Percentiles rank a stretch among this genome's conserved stretches.
Conservation (phyloP, 768 basidiomycete genomes). For the Pleurotus giganteus region DNA sequence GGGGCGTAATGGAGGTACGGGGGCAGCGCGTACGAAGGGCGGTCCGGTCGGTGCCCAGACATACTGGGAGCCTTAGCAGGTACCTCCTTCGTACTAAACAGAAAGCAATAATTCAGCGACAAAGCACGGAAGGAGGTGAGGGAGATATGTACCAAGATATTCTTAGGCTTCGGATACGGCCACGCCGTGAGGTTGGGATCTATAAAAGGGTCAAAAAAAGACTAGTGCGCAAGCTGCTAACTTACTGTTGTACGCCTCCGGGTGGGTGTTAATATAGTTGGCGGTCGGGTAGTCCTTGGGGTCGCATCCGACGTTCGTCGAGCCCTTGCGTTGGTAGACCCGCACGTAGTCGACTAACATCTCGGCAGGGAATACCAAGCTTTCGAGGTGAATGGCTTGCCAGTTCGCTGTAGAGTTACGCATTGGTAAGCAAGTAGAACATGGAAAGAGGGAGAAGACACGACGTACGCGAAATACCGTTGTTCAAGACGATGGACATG, state of each 20-base stretch:
- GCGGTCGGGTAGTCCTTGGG: constrained; percentile 65
- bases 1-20: not conserved
- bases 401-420: constrained; percentile 47
- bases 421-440: not conserved
- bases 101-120: not conserved
- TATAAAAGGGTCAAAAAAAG: constrained; percentile 14
- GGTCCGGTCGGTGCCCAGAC: not conserved
- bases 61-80: not conserved
- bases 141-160: constrained; percentile 24
- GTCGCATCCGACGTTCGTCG: constrained; percentile 63
- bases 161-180: constrained; percentile 41
- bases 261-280: constrained; percentile 56
- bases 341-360: constrained; percentile 78
- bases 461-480: constrained; percentile 56
- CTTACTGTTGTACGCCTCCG: constrained; percentile 58
- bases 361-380: constrained; percentile 68
- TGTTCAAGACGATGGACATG: constrained; percentile 57
- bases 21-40: not conserved
- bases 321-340: constrained; percentile 68
- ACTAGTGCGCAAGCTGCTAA: constrained; percentile 15
- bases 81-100: not conserved
- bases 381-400: constrained; percentile 53
- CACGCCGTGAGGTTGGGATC: constrained; percentile 43
- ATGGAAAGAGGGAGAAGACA: not conserved
- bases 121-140: no score